A percentile compares a stretch with the other conserved stretches of the same genome.
Conservation (phyloP, 2,329 filamentous ascomycete genomes). For the Calonectria pseudoreteaudii region DNA sequence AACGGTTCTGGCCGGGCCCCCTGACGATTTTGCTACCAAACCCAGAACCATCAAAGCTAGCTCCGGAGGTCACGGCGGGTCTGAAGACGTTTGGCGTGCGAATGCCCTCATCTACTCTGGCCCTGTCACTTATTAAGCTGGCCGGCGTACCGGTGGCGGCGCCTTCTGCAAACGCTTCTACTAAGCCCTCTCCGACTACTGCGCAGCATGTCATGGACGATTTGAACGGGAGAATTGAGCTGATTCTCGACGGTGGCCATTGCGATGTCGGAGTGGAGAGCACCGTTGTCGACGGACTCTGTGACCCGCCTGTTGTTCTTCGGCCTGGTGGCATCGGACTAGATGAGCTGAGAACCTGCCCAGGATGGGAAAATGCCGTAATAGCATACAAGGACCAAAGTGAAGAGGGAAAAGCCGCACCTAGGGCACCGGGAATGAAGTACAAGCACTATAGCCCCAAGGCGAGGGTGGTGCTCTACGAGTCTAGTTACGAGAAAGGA, state of each 20-base stretch:
- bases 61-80: conserved; percentile 91
- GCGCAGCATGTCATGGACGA: conserved; percentile 92
- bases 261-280: conserved; percentile 95
- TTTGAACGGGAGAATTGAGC: conserved; percentile 81
- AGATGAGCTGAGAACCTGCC: conserved; percentile 78
- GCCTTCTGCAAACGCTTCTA: conserved; percentile 94
- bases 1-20: conserved; percentile 93
- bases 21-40: conserved; percentile 90
- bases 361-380: conserved; percentile 83
- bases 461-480: conserved; percentile 86
- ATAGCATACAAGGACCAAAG: conserved; percentile 84
- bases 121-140: conserved; percentile 85
- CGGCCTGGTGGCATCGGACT: conserved; percentile 89
- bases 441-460: conserved; percentile 97
- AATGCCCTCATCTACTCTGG: conserved; percentile 88
- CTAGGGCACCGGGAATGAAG: conserved; percentile 96
- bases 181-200: conserved; percentile 89
- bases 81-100: conserved; percentile 88
- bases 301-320: conserved; percentile 82
- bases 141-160: conserved; percentile 85
- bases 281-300: conserved; percentile 94
- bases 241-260: conserved; percentile 89
- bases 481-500: conserved; percentile 59
- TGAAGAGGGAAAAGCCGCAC: conserved; percentile 72
- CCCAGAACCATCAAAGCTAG: conserved; percentile 75